Evolutionary conservation across 768 basidiomycete genomes (phyloP).

Genomic region (Lentinula guzmanii): DNA sequence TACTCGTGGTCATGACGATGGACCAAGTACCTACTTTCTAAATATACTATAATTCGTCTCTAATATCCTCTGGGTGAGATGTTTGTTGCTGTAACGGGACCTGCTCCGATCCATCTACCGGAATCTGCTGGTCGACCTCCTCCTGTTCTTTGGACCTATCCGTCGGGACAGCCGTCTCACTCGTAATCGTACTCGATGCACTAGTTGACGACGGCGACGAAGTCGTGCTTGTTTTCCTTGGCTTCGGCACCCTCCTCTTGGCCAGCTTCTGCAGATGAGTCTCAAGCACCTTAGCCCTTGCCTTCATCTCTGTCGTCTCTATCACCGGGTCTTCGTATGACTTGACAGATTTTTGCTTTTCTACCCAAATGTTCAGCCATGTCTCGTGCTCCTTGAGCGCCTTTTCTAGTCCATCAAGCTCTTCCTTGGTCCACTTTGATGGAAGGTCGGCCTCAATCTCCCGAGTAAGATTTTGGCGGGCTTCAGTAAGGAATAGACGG

Average conservation of each 20-base stretch:
- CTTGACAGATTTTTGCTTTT: constrained; percentile 73
- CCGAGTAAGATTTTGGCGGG: constrained; percentile 64
- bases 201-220: constrained; percentile 15
- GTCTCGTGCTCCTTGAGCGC: constrained; percentile 71
- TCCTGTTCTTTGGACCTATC: not conserved
- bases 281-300: constrained; percentile 76
- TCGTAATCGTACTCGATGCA: constrained; percentile 7
- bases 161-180: constrained; percentile 11
- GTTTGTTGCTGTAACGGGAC: constrained; percentile 4
- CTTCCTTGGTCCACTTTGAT: constrained; percentile 82
- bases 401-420: constrained; percentile 74
- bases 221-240: constrained; percentile 44
- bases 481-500: constrained; percentile 80
- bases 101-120: constrained; percentile 5
- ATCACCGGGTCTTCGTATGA: constrained; percentile 83
- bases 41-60: constrained; percentile 8
- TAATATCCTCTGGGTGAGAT: not conserved
- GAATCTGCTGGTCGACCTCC: constrained; percentile 1
- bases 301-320: constrained; percentile 79
- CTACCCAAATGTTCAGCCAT: constrained; percentile 80
- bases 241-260: constrained; percentile 64
- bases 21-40: not conserved
- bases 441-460: constrained; percentile 55
- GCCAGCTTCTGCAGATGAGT: constrained; percentile 61
- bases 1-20: not conserved